Evolutionary conservation across 805 yeast species (phyloP).

Genomic region (Tetrapisispora phaffii): DNA sequence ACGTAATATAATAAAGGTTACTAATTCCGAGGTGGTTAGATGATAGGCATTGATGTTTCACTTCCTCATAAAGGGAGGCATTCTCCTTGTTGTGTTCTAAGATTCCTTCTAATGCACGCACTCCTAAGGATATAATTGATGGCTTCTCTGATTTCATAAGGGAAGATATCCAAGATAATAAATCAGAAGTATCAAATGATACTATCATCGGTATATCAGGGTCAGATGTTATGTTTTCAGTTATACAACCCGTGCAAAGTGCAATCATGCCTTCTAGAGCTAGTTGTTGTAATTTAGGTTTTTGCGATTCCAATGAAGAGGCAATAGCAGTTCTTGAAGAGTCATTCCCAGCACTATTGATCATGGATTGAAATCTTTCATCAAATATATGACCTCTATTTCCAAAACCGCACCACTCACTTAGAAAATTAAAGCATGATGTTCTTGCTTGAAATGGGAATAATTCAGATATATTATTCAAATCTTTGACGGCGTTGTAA

Average conservation of each 20-base stretch:
- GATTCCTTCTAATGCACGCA: slow-evolving; percentile 59
- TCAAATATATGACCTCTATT: slow-evolving; percentile 48
- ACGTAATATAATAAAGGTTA: slow-evolving; percentile 59
- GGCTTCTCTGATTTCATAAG: slow-evolving; percentile 53
- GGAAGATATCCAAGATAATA: slow-evolving; percentile 74
- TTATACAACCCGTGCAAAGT: slow-evolving; percentile 65
- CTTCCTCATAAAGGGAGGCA: slow-evolving; percentile 42
- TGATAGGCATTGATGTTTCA: slow-evolving; percentile 62
- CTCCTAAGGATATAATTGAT: slow-evolving; percentile 51
- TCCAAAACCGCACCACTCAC: slow-evolving; percentile 94
- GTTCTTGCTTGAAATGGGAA: slow-evolving; percentile 82
- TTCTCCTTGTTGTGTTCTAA: slow-evolving; percentile 50
- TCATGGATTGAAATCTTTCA: slow-evolving; percentile 55
- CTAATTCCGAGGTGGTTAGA: slow-evolving; percentile 44
- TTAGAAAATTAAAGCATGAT: slow-evolving; percentile 69
- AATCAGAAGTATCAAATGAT: slow-evolving; percentile 60
- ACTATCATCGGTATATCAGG: slow-evolving; percentile 34
- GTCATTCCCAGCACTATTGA: slow-evolving; percentile 32
- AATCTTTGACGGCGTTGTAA: slow-evolving; percentile 45
- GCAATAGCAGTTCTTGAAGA: slow-evolving; percentile 50
- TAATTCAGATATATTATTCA: slow-evolving; percentile 38
- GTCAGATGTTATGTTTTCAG: slow-evolving; percentile 31
- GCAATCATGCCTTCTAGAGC: slow-evolving; percentile 79
- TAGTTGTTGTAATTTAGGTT: slow-evolving; percentile 55
- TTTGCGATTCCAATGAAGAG: slow-evolving; percentile 65